Evolutionary conservation across 2,329 filamentous ascomycete genomes (phyloP).

Genomic region (Ascochyta koolunga): DNA sequence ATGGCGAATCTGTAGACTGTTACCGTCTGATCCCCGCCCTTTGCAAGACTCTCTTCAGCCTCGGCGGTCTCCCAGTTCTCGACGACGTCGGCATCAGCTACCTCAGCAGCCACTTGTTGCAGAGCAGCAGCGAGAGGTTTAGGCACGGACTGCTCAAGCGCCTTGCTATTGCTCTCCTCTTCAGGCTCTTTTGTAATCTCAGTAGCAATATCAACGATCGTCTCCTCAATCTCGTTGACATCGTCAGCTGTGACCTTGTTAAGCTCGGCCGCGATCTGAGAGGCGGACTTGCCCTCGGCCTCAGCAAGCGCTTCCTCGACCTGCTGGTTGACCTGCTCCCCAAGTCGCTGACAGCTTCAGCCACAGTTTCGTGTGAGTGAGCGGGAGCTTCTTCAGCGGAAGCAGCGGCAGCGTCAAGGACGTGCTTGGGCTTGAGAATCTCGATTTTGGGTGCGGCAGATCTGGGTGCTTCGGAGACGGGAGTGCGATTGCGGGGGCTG

Average conservation of each 20-base stretch:
- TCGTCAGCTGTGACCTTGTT: constrained; percentile 49
- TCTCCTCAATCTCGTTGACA: constrained; percentile 61
- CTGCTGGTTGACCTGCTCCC: constrained; percentile 63
- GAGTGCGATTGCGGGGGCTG: constrained; percentile 62
- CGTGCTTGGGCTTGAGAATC: constrained; percentile 53
- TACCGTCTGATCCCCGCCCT: constrained; percentile 71
- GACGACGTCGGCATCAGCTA: constrained; percentile 64
- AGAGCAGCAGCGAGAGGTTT: constrained; percentile 62
- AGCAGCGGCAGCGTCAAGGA: constrained; percentile 39
- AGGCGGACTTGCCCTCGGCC: constrained; percentile 38
- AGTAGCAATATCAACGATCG: constrained; percentile 57
- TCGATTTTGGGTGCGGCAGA: constrained; percentile 48
- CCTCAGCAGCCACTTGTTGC: constrained; percentile 64
- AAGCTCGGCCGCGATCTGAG: constrained; percentile 56
- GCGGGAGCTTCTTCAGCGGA: constrained; percentile 31
- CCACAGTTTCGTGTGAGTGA: constrained; percentile 65
- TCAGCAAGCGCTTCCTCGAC: constrained; percentile 70
- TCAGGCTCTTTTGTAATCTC: constrained; percentile 57
- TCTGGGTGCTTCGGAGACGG: constrained; percentile 31
- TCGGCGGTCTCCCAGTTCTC: constrained; percentile 93
- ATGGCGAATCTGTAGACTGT: constrained; percentile 95
- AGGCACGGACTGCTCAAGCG: constrained; percentile 61
- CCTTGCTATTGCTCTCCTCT: constrained; percentile 57
- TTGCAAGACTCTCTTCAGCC: constrained; percentile 69
- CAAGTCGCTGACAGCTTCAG: constrained; percentile 71